These are phyloP conservation scores for Podaxis rugospora DNA, from an alignment of 768 basidiomycete species.

Conservation along the genomic window DNA sequence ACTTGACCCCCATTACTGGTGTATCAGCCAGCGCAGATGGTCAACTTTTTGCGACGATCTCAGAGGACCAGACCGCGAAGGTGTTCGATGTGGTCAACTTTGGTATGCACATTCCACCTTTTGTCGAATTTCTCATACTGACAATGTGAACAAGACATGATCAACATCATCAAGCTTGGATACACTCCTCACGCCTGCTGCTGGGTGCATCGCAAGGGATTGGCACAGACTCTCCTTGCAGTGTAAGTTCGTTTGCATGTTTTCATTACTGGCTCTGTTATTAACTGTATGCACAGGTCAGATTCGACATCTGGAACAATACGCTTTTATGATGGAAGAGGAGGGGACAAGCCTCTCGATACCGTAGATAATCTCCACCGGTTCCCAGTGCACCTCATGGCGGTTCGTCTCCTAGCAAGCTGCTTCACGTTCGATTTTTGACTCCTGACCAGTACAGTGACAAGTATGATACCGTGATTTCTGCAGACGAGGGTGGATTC, in stretches of 20 bases:
- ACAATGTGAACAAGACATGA: constrained; percentile 71
- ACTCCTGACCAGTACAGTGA: constrained; percentile 70
- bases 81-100: constrained; percentile 98
- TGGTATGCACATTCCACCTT: constrained; percentile 48
- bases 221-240: constrained; percentile 84
- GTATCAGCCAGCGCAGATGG: constrained; percentile 91
- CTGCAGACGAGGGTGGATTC: constrained; percentile 92
- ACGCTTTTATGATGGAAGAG: constrained; percentile 89
- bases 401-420: constrained; percentile 44
- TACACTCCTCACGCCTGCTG: constrained; percentile 86
- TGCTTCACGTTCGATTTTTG: neutral
- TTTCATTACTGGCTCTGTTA: neutral
- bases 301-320: constrained; percentile 73
- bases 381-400: constrained; percentile 87
- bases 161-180: constrained; percentile 91
- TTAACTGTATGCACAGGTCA: constrained; percentile 47
- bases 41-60: constrained; percentile 84
- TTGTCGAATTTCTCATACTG: neutral
- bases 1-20: constrained; percentile 70
- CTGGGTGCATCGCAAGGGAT: constrained; percentile 90
- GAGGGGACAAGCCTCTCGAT: constrained; percentile 73
- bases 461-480: constrained; percentile 85
- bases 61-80: constrained; percentile 89
- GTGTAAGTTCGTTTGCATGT: constrained; percentile 46
- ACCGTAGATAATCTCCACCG: constrained; percentile 77